These are phyloP conservation scores for Lodderomyces orthopsilosis DNA, from an alignment of 1,139 yeast genomes.

Conservation along the genomic window DNA sequence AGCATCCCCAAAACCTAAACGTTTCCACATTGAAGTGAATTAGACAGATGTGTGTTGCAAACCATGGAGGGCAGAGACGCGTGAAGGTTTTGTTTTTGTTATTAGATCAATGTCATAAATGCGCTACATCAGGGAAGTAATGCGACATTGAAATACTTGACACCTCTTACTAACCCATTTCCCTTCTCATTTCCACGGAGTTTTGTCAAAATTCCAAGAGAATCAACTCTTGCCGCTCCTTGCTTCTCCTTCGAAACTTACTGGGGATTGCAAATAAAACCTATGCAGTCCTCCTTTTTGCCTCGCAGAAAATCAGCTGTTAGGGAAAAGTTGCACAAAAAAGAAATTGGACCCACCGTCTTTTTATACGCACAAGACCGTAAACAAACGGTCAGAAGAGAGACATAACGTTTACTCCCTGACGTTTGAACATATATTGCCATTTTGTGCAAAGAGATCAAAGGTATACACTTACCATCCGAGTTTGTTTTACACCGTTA, in stretches of 20 bases:
- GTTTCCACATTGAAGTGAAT: neutral
- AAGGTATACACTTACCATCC: too few relatives aligned
- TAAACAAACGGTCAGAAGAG: neutral
- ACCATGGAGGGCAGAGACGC: neutral
- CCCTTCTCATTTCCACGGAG: neutral
- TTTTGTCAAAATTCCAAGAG: too few relatives aligned
- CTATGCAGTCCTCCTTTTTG: neutral
- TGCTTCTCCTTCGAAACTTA: too few relatives aligned
- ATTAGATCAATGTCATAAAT: neutral
- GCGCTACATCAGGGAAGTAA: neutral
- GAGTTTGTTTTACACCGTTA: too few relatives aligned
- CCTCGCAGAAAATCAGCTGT: neutral
- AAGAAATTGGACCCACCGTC: too few relatives aligned
- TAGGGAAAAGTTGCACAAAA: neutral
- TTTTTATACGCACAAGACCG: neutral
- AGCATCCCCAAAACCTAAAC: conserved; percentile 12
- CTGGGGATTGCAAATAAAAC: too few relatives aligned
- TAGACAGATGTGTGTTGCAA: neutral
- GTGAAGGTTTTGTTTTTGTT: neutral
- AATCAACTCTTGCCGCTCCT: too few relatives aligned
- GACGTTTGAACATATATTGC: too few relatives aligned
- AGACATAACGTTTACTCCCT: too few relatives aligned
- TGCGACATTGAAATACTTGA: neutral
- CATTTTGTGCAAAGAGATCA: neutral
- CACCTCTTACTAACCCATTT: neutral